Percentiles rank a stretch among this genome's conserved stretches.
phyloP scores from a whole-genome alignment of 352 stramenopile species.

The Phytophthora fragariae region DNA sequence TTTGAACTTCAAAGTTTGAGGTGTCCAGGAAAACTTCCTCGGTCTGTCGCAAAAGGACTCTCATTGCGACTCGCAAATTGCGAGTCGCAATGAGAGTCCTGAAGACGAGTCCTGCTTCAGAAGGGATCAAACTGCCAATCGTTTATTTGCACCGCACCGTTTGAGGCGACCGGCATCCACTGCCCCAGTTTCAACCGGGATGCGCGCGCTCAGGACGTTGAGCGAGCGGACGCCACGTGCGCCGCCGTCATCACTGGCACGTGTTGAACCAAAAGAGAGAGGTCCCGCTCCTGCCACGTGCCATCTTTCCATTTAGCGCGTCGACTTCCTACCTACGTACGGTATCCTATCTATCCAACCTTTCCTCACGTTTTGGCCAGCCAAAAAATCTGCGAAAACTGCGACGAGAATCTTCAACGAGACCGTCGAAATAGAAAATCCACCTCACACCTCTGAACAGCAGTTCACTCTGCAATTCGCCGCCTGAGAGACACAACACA shows the following conservation, averaged over 20 bases:
- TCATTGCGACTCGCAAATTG: too few relatives aligned
- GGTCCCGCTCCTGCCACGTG: neutral
- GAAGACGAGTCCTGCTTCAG: too few relatives aligned
- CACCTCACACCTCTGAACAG: neutral
- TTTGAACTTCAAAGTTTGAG: too few relatives aligned
- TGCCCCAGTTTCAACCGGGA: too few relatives aligned
- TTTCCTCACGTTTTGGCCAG: too few relatives aligned
- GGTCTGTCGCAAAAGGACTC: too few relatives aligned
- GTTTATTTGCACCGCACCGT: too few relatives aligned
- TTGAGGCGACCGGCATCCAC: too few relatives aligned
- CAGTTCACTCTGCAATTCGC: conserved; percentile 33
- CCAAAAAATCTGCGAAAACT: neutral
- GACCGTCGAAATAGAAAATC: conserved; percentile 15
- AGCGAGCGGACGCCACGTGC: conserved; percentile 18
- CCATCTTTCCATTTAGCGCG: neutral
- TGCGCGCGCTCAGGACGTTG: neutral
- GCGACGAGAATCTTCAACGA: conserved; percentile 16
- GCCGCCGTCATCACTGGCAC: conserved; percentile 26
- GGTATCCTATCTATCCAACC: too few relatives aligned
- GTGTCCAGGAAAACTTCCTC: too few relatives aligned
- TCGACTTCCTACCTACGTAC: neutral
- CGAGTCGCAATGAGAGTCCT: too few relatives aligned
- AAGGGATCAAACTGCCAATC: too few relatives aligned
- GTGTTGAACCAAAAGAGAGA: neutral
- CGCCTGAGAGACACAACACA: conserved; percentile 7